Base-by-base conservation (phyloP, 1,284 basidiomycete species). In the Malassezia restricta region DNA sequence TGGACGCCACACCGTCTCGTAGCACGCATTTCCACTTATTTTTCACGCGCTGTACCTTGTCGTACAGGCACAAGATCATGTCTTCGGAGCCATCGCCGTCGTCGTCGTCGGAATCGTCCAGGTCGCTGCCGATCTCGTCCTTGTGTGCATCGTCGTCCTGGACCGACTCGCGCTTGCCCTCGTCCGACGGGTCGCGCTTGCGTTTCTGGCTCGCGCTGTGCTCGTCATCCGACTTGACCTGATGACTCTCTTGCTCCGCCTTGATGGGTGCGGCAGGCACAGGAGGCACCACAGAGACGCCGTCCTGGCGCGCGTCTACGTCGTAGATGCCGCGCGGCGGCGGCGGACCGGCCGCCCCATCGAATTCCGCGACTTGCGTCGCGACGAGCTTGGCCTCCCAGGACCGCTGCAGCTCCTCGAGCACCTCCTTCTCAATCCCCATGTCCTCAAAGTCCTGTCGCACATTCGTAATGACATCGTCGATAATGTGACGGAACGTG, bases 1-100 rank as follows among this genome's bases (percentile, higher is more conserved):
- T 82, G 66, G 91, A 88, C 51, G 96, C 88, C 82, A 98, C 89
- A 12, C 94, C 94, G 66, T 98, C 94, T 76, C 94, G 94, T 57
- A 99, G 81, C n/a, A 90, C 84, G 56, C 91, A 94, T 79, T 98
- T 98, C 94, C 94, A 99, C 78, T 96, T 99, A 79, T 96, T 98
- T 77, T 96, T 96, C 29, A 96, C 91, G 17, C 94, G 81, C 54
- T 91, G 88, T 33, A 89, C 91, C 83, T 98, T 98, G 75, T 99
- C 94, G 72, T 96, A 98, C 9, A 94, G 90, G 73, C 92, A 96
- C 66, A 96, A 92, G 33, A 98, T 88, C 51, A 96, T 90, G 73
- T 99, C 91, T 51, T 60, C 81, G 76, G 57, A 75, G 17, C 74
- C 75, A 12, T 76, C 77, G 6, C 75, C 71, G 27, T 77, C 76